A percentile compares a stretch with the other conserved stretches of the same genome.
These are phyloP conservation scores for Setomelanomma holmii DNA, from an alignment of 2,329 filamentous ascomycete genomes.

Conservation along the genomic window DNA sequence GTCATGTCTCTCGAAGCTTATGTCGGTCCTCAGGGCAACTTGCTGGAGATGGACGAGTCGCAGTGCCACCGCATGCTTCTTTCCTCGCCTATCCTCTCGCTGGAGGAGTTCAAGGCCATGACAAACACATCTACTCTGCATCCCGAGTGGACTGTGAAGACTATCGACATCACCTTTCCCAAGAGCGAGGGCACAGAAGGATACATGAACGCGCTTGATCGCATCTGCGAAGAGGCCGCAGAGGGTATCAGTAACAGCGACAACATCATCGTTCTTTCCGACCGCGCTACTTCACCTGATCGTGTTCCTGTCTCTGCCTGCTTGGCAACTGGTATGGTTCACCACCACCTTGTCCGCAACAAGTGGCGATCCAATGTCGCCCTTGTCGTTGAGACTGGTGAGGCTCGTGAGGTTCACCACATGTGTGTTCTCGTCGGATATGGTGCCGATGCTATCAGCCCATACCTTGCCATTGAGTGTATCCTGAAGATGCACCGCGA, in stretches of 20 bases:
- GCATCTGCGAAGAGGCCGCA: conserved; percentile 84
- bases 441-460: conserved; percentile 91
- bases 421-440: conserved; percentile 98
- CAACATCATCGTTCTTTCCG: conserved; percentile 87
- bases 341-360: conserved; percentile 94
- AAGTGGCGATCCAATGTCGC: conserved; percentile 92
- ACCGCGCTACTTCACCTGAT: conserved; percentile 82
- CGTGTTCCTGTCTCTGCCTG: conserved; percentile 86
- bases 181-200: conserved; percentile 83
- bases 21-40: conserved; percentile 92
- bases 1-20: conserved; percentile 99
- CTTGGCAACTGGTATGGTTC: conserved; percentile 89
- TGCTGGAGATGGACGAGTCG: conserved; percentile 89
- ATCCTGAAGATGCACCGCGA: conserved; percentile 97
- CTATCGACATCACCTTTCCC: conserved; percentile 91
- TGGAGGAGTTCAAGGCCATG: conserved; percentile 88
- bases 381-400: conserved; percentile 87
- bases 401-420: conserved; percentile 96
- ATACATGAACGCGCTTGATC: conserved; percentile 85
- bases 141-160: conserved; percentile 84
- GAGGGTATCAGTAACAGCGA: conserved; percentile 83
- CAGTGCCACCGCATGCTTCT: conserved; percentile 88
- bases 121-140: conserved; percentile 77
- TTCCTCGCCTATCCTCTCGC: conserved; percentile 86
- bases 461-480: conserved; percentile 94